These are phyloP conservation scores for Trichoderma sp. DNA, from an alignment of 2,329 filamentous ascomycete genomes.

Conservation along the genomic window DNA sequence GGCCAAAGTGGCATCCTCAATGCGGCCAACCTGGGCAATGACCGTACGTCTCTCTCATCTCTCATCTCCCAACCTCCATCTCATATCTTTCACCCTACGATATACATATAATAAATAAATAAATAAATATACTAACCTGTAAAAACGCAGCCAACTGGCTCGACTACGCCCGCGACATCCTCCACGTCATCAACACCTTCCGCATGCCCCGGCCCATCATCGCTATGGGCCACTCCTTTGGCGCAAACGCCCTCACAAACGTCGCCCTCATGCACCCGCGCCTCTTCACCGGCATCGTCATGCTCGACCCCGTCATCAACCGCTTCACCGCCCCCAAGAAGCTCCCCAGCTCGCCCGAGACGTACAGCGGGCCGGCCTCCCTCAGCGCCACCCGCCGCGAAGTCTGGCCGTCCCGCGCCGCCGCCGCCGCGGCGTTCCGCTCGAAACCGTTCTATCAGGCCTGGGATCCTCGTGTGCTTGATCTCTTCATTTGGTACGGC, in stretches of 20 bases:
- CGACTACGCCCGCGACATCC: constrained; percentile 80
- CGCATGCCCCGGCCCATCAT: constrained; percentile 76
- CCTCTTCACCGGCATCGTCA: constrained; percentile 69
- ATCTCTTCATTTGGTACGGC: constrained; percentile 61
- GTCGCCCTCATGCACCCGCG: constrained; percentile 76
- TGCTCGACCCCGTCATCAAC: constrained; percentile 82
- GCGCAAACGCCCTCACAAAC: constrained; percentile 69
- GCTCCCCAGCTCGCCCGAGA: constrained; percentile 19
- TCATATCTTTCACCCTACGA: neutral
- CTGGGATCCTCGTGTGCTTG: constrained; percentile 80
- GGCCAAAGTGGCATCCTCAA: constrained; percentile 78
- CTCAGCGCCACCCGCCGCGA: constrained; percentile 74
- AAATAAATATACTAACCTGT: neutral
- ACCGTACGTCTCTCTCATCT: constrained; percentile 56
- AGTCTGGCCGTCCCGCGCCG: constrained; percentile 72
- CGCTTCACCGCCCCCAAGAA: constrained; percentile 37
- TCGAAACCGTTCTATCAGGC: constrained; percentile 68
- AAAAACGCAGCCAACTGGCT: constrained; percentile 68
- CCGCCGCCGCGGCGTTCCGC: constrained; percentile 64
- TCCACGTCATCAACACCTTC: constrained; percentile 83
- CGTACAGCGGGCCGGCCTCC: constrained; percentile 45
- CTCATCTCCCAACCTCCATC: neutral
- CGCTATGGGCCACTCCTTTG: constrained; percentile 87
- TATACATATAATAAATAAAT: neutral
- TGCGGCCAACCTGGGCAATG: constrained; percentile 72